A percentile compares a stretch with the other conserved stretches of the same genome.
phyloP scores from a whole-genome alignment of 176 grass and related monocot species.

The Eleusine coracana region DNA sequence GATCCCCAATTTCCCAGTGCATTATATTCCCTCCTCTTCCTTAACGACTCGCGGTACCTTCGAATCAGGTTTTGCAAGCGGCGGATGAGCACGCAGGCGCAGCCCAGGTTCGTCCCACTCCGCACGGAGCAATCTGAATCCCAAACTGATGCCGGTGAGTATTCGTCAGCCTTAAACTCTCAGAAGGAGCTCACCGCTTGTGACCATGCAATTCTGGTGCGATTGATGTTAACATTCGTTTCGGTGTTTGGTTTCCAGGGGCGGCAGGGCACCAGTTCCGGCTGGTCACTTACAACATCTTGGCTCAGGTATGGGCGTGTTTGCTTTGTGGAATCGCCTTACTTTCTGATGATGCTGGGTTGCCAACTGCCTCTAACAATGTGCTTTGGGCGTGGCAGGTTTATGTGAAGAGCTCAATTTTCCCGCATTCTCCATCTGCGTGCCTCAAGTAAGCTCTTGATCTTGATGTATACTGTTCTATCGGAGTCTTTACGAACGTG shows the following conservation, averaged over 20 bases:
- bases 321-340: background rate
- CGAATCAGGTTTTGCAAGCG: conserved; percentile 57
- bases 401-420: conserved; percentile 92
- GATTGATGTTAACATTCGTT: conserved; percentile 8
- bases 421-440: conserved; percentile 77
- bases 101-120: conserved; percentile 55
- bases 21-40: background rate
- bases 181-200: background rate
- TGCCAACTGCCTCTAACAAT: background rate
- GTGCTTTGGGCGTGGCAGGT: conserved; percentile 43
- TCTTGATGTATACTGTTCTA: background rate
- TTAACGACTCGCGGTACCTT: background rate
- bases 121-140: conserved; percentile 43
- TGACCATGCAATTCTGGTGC: background rate
- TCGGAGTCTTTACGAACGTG: background rate
- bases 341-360: background rate
- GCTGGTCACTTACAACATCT: conserved; percentile 89
- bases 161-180: background rate
- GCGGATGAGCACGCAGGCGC: conserved; percentile 65
- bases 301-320: conserved; percentile 70
- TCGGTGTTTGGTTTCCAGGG: conserved; percentile 26
- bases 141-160: conserved; percentile 40
- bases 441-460: conserved; percentile 85
- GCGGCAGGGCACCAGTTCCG: conserved; percentile 62
- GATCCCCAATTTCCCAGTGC: background rate